A percentile compares a stretch with the other conserved stretches of the same genome.
Conservation (phyloP, 345 rosid species). For the Eucalyptus sp. region DNA sequence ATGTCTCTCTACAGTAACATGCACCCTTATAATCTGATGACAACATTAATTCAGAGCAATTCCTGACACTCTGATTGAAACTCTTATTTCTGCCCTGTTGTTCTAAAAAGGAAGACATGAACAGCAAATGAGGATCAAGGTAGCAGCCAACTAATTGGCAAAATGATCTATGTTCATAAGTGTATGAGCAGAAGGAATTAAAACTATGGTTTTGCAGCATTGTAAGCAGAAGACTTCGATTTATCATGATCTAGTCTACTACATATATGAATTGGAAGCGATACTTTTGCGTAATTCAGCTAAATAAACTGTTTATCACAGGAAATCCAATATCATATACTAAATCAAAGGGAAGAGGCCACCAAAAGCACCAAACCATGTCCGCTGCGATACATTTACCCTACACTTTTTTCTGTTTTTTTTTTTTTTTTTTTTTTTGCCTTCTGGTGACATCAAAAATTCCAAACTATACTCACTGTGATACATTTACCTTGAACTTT, state of each 20-base stretch:
- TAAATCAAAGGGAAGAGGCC: background rate
- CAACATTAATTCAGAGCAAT: background rate
- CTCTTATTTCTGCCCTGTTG: background rate
- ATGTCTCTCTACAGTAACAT: background rate
- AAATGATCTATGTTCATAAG: background rate
- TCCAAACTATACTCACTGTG: background rate
- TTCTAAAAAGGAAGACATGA: background rate
- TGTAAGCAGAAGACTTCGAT: background rate
- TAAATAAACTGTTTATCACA: background rate
- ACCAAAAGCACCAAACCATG: background rate
- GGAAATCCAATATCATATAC: background rate
- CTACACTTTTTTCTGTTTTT: background rate
- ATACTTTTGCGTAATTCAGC: background rate
- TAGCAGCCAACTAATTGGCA: background rate
- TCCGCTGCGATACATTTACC: too few species aligned
- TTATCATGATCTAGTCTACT: background rate
- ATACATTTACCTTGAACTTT: background rate
- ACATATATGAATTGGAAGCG: background rate
- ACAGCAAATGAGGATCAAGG: background rate
- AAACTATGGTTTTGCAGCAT: background rate
- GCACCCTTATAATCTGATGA: background rate
- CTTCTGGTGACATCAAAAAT: background rate
- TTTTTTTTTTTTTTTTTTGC: too few species aligned
- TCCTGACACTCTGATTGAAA: background rate
- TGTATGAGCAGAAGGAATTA: background rate